A percentile compares a stretch with the other conserved stretches of the same genome.
These are phyloP conservation scores for Lasiodiplodia hormozganensis DNA, from an alignment of 2,329 filamentous ascomycete species.

Conservation along the genomic window DNA sequence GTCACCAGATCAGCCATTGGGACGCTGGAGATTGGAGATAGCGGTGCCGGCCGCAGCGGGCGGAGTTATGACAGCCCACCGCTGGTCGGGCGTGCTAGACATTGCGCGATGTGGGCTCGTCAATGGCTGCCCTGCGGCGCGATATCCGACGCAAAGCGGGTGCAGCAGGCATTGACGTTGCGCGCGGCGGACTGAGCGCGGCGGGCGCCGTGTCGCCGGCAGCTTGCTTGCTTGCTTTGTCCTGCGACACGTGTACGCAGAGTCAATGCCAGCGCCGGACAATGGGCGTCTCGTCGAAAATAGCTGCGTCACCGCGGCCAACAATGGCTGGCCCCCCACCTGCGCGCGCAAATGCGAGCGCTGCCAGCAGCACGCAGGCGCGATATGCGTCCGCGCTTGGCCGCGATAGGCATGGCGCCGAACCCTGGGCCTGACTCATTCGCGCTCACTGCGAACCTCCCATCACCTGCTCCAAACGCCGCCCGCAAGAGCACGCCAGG, in stretches of 20 bases:
- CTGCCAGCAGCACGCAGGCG: conserved; percentile 6
- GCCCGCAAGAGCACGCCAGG: conserved; percentile 24
- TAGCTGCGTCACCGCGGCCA: conserved; percentile 18
- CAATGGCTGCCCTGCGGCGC: conserved; percentile 28
- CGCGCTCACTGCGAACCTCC: conserved; percentile 12
- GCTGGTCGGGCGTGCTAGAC: conserved; percentile 22
- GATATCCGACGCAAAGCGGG: conserved; percentile 21
- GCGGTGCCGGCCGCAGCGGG: conserved; percentile 6
- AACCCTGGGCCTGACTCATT: conserved; percentile 26
- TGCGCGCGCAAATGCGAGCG: conserved; percentile 1
- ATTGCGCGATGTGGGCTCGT: conserved; percentile 14
- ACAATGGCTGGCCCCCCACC: conserved; percentile 23
- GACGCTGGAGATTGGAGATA: conserved; percentile 17
- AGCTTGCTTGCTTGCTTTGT: conserved; percentile 14
- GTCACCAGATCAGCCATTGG: conserved; percentile 27
- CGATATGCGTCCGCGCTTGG: conserved; percentile 19
- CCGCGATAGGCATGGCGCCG: conserved; percentile 20
- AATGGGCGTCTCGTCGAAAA: conserved; percentile 27
- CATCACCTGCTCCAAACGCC: conserved; percentile 27
- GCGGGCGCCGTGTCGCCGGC: conserved; percentile 4
- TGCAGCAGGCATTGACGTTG: conserved; percentile 16
- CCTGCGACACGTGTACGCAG: conserved; percentile 25
- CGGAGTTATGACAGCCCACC: background rate
- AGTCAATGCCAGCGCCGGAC: conserved; percentile 3
- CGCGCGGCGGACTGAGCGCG: conserved; percentile 10